Conservation (phyloP, 1,284 basidiomycete species). For the Trichosporon faecale region DNA sequence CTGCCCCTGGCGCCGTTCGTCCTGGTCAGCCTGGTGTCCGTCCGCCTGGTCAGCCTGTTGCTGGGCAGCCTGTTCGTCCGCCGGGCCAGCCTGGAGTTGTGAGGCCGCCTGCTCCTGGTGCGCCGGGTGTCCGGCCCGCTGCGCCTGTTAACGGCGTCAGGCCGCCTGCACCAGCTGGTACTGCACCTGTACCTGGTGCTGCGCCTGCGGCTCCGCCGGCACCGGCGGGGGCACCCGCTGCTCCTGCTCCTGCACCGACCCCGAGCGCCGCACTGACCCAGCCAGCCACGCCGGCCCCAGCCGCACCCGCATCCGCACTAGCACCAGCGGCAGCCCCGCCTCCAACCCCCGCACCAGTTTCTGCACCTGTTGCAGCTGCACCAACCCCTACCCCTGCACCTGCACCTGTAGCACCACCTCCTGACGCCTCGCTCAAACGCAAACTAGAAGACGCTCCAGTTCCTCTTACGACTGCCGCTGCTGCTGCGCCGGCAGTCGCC, state of each 20-base stretch:
- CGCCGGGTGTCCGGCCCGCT: background rate
- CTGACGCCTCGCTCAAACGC: background rate
- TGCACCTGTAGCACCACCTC: background rate
- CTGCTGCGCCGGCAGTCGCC: background rate
- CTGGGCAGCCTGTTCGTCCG: background rate
- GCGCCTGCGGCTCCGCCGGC: background rate
- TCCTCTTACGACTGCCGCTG: background rate
- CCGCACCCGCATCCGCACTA: background rate
- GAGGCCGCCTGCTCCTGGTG: background rate
- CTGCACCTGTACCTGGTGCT: background rate
- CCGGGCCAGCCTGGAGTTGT: conserved; percentile 4
- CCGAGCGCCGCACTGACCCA: background rate
- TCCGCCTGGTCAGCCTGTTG: background rate
- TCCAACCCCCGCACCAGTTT: background rate
- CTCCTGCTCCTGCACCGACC: conserved; percentile 1
- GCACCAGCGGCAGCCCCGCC: background rate
- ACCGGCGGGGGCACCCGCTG: background rate
- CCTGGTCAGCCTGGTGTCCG: conserved; percentile 9
- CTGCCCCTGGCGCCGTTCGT: background rate
- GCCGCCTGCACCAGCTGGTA: conserved; percentile 1
- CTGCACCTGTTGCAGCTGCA: background rate
- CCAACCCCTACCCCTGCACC: background rate
- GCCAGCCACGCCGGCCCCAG: conserved; percentile 8
- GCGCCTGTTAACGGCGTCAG: conserved; percentile 11
- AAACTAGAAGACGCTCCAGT: background rate